Base-by-base conservation (phyloP, 257 asterid species). In the Striga asiatica region DNA sequence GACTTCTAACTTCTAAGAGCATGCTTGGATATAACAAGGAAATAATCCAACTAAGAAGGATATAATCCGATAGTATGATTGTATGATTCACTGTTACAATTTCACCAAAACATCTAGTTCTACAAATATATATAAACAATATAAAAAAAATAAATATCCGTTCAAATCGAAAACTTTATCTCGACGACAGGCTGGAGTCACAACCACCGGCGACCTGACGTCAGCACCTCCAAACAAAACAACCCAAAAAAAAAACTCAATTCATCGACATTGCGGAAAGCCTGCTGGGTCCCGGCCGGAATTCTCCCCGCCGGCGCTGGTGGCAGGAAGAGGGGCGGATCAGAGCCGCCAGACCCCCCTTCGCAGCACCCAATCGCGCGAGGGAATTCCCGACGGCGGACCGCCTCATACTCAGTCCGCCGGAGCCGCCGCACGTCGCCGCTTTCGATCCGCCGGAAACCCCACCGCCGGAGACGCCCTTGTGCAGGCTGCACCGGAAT, bases 301-400 rank as follows among this genome's bases (percentile, higher is more conserved):
- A 81, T 55, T 69, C 71, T 6, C 65, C 70, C 1, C 81, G 81
- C 66, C 85, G 85, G 50, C 81, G 73, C 70, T 73, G 81, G 23
- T 69, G 58, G 18, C 73, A 81, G 0, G 89, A 81, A 52, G 89
- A 73, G 28, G 85, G 85, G 0, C 81, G 73, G 45, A 76, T 71
- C 70, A 81, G 56, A 0, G 83, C 73, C 16, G 89, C 77, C 49
- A 78, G 61, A 14, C 76, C 78, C 4, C 85, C 83, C 47, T 81
- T 78, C 60, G 78, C 83, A 2, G 72, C 69, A 0, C 79, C 79
- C 37, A 73, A 71, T 52, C 82, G 52, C 8, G 73, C 85, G 27
- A 75, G 67, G 11, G 83, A 78, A 14, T 81, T 81, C 51, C 72
- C 74, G 79, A 78, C 73, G 4, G 83, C 83, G 10, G 85, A 73